Base-by-base conservation (phyloP, 108 stramenopile genomes). In the Skeletonema tropicum region DNA sequence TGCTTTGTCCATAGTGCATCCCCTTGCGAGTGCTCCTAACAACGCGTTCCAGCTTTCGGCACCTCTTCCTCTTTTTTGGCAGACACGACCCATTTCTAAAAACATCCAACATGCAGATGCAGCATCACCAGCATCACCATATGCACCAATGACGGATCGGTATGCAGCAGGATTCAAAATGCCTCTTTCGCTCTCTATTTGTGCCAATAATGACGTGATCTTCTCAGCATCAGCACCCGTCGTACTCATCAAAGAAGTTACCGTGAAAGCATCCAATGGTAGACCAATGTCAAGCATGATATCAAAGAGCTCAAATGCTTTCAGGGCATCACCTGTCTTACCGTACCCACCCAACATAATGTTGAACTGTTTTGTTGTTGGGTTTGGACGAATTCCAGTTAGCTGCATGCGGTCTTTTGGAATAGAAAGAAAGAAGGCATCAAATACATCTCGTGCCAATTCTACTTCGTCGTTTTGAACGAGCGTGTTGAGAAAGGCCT, bases 281-380 rank as follows among this genome's bases (percentile, higher is more conserved):
- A 94, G 66, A 6, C 71, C 65, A n/a, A 64, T 63, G 21, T 31
- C 60, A 11, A 81, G 60, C 89, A 93, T 90, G 23, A 35, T 41
- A 33, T 81, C 71, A 21, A 80, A 90, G 30, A 93, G 80, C 17
- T 66, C 62, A 38, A 67, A 81, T 2, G 73, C 83, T 72, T 83
- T 76, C 48, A 70, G 64, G 17, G 57, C 57, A 36, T 76, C 46
- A 49, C 63, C 63, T 48, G 61, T 21, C 55, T 72, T 83, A 32
- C 84, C 69, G 46, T 92, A 94, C 25, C 90, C 91, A n/a, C 87
- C 84, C 17, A 94, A 46, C 7, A 94, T 57, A 33, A 90, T 80
- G 64, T 92, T 94, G 85, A 89, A 94, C 48, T 91, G 91, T 36
- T 85, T 74, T 9, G 80, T 86, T 48, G 60, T 68, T 6, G 91